phyloP scores from a whole-genome alignment of 345 rosid genomes.

The Gossypium rotundifolium region DNA sequence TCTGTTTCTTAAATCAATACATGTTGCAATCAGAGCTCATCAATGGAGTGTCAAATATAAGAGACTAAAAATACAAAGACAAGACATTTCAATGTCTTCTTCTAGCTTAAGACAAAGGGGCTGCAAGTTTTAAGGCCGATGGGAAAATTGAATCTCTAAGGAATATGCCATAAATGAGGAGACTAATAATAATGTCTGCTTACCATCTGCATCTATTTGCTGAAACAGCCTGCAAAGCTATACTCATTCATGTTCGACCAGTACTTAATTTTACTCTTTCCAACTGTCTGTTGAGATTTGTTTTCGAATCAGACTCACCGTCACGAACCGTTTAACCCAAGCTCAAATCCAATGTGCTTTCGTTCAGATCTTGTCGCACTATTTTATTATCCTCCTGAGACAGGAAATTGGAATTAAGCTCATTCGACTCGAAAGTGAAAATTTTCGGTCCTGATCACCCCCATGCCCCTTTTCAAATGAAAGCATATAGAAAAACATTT shows the following conservation, averaged over 20 bases:
- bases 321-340: constrained; percentile 54
- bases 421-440: not conserved
- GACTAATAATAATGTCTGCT: constrained; percentile 6
- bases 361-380: constrained; percentile 84
- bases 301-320: constrained; percentile 31
- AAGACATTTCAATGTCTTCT: not conserved
- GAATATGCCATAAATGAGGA: constrained; percentile 1
- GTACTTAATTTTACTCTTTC: constrained; percentile 19
- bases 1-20: constrained; percentile 12
- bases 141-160: constrained; percentile 24
- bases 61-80: constrained; percentile 6
- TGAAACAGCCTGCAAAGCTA: not conserved
- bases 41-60: constrained; percentile 16
- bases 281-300: constrained; percentile 21
- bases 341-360: constrained; percentile 74
- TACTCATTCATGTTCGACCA: not conserved
- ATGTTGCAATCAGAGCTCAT: constrained; percentile 17
- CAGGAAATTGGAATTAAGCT: constrained; percentile 16
- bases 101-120: constrained; percentile 13
- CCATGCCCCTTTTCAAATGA: not conserved
- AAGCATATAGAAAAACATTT: not conserved
- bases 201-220: constrained; percentile 13
- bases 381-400: constrained; percentile 45
- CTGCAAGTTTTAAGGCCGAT: not conserved
- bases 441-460: not conserved